Evolutionary conservation across 2,329 filamentous ascomycete genomes (phyloP), one percentile per base, ranked within the genome.

Genomic region (Aspergillus carbonarius): DNA sequence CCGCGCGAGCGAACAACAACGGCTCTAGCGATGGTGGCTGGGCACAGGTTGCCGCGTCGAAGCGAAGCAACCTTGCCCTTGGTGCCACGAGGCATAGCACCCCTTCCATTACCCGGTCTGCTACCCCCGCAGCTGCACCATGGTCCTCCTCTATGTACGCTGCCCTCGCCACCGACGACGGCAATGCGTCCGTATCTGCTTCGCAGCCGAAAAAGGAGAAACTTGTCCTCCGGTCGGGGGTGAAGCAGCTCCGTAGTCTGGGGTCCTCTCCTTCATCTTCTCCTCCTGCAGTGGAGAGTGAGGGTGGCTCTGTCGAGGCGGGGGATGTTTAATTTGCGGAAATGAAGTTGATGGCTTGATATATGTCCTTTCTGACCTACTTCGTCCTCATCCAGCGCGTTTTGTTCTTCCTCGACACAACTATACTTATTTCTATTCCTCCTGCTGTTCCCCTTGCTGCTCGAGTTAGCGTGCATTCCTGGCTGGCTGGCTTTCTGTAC

Each of bases 261-360:
- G 55, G 66, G 4, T 57, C 65, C 6, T 23, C 56, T 40, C n/a
- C n/a, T n/a, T n/a, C n/a, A n/a, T 23, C 23, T 3, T 23, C 23
- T 23, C 65, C 63, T 13, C 67, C 35, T 39, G n/a, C 37, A 10
- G 44, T 48, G 27, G 44, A 48, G 12, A 12, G 75, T 23, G 74
- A 80, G 10, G 79, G 81, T 63, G 75, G 75, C 61, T 81, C 79
- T 78, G 79, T 81, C 56, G 74, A 78, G 35, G 77, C 78, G 50
- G 72, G 78, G 44, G 75, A 78, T 56, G 75, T 72, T 47, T 75
- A 80, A 40, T 77, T 80, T 23, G 23, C 23, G 23, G 23, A 23
- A 23, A 3, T 23, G 23, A 5, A 23, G 23, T 23, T 5, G 23
- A 23, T 23, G n/a, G n/a, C n/a, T n/a, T n/a, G 23, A 23, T 23